These are phyloP conservation scores for Candida golubevii DNA, from an alignment of 805 yeast species.

Conservation along the genomic window DNA sequence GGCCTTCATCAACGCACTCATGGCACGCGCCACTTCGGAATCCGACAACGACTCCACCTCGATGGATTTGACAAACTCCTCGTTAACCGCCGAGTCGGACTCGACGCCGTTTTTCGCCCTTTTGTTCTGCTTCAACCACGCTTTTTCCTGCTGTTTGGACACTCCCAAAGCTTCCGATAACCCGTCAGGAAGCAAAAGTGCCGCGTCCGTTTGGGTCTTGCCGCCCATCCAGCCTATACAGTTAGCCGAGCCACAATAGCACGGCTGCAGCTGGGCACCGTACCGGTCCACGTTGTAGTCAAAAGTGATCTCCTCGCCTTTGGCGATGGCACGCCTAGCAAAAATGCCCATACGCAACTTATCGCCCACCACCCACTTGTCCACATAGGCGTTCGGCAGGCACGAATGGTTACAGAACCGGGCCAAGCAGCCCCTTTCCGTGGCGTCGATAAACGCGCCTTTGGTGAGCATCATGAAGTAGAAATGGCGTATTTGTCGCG, in stretches of 20 bases:
- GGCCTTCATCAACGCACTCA: conserved; percentile 75
- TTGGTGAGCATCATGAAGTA: conserved; percentile 95
- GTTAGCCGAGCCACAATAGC: conserved; percentile 90
- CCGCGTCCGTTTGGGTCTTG: conserved; percentile 92
- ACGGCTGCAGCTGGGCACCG: conserved; percentile 91
- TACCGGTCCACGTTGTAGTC: conserved; percentile 94
- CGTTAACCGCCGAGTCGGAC: conserved; percentile 56
- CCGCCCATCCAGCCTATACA: conserved; percentile 96
- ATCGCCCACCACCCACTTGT: conserved; percentile 95
- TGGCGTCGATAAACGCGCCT: conserved; percentile 93
- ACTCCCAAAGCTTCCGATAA: conserved; percentile 86
- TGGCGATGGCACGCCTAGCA: conserved; percentile 64
- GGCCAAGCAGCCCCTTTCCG: conserved; percentile 81
- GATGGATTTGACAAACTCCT: conserved; percentile 58
- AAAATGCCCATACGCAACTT: conserved; percentile 92
- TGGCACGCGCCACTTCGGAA: conserved; percentile 70
- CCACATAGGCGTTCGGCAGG: conserved; percentile 90
- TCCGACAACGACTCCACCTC: conserved; percentile 47
- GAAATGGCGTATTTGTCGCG: conserved; percentile 68
- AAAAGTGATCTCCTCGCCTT: conserved; percentile 89
- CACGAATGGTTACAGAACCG: conserved; percentile 95
- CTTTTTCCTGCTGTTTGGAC: conserved; percentile 59
- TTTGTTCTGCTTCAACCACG: conserved; percentile 60
- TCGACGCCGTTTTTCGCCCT: conserved; percentile 44
- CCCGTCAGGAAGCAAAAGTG: conserved; percentile 74